These are phyloP conservation scores for Suillus alpinus DNA, from an alignment of 768 basidiomycete genomes.

Conservation along the genomic window DNA sequence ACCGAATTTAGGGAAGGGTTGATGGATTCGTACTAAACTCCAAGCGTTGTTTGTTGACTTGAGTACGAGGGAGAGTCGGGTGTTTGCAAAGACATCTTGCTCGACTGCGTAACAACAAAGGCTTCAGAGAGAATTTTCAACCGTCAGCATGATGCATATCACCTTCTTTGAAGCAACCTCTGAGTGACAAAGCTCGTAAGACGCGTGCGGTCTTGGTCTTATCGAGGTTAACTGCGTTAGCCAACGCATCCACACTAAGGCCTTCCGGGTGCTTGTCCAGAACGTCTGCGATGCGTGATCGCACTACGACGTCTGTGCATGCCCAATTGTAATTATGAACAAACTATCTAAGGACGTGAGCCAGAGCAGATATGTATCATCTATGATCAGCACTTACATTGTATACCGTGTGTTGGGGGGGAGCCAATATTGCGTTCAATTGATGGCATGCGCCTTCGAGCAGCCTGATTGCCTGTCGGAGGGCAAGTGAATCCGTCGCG, in stretches of 20 bases:
- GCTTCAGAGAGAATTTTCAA: not conserved
- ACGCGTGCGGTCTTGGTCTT: constrained; percentile 28
- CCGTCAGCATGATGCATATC: not conserved
- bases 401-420: constrained; percentile 25
- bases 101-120: constrained; percentile 14
- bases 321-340: constrained; percentile 25
- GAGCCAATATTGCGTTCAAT: constrained; percentile 23
- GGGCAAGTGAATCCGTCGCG: constrained; percentile 14
- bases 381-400: constrained; percentile 15
- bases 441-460: constrained; percentile 29
- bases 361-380: not conserved
- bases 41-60: constrained; percentile 13
- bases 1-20: constrained; percentile 13
- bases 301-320: constrained; percentile 22
- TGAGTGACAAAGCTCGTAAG: constrained; percentile 28
- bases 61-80: constrained; percentile 30
- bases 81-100: constrained; percentile 30
- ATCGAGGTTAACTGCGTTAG: constrained; percentile 20
- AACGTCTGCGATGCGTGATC: constrained; percentile 25
- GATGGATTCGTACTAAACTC: constrained; percentile 7
- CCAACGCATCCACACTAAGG: constrained; percentile 24
- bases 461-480: constrained; percentile 24
- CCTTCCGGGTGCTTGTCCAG: constrained; percentile 25
- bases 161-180: constrained; percentile 32
- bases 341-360: not conserved